phyloP scores from a whole-genome alignment of 2,329 filamentous ascomycete genomes.

The Penicillium brasilianum region DNA sequence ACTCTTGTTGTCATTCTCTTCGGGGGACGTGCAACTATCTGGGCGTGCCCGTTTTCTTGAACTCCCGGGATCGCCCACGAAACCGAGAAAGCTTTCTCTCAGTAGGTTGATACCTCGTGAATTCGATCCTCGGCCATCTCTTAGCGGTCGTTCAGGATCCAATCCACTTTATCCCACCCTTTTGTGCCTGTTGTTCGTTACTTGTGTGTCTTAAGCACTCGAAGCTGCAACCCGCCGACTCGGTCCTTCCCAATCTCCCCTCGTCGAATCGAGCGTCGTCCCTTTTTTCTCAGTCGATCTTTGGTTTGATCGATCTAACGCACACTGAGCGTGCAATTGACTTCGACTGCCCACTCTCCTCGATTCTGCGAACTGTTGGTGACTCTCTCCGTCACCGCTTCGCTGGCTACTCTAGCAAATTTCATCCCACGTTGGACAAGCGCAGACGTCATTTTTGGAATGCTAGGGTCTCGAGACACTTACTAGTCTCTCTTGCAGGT shows the following conservation, averaged over 20 bases:
- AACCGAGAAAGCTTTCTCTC: conserved; percentile 16
- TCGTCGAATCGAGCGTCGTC: conserved; percentile 27
- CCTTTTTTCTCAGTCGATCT: conserved; percentile 21
- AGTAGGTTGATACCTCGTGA: neutral
- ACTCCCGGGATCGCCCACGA: conserved; percentile 15
- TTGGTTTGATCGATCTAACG: conserved; percentile 21
- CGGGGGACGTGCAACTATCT: conserved; percentile 21
- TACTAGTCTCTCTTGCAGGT: conserved; percentile 33
- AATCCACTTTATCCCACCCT: conserved; percentile 13
- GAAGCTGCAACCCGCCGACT: conserved; percentile 18
- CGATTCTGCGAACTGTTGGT: conserved; percentile 15
- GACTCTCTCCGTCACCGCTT: conserved; percentile 20
- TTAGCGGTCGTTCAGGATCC: conserved; percentile 16
- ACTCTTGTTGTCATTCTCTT: conserved; percentile 38
- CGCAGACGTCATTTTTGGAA: conserved; percentile 35
- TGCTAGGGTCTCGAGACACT: conserved; percentile 27
- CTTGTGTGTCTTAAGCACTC: conserved; percentile 11
- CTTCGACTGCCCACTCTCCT: conserved; percentile 13
- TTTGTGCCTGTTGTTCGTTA: conserved; percentile 16
- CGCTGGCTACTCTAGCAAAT: conserved; percentile 24
- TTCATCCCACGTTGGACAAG: conserved; percentile 32
- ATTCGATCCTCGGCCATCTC: conserved; percentile 5
- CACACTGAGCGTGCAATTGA: conserved; percentile 23
- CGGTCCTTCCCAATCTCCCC: conserved; percentile 31
- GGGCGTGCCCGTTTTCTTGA: conserved; percentile 21